phyloP scores from a whole-genome alignment of 768 basidiomycete genomes.

The Terana coerulea region DNA sequence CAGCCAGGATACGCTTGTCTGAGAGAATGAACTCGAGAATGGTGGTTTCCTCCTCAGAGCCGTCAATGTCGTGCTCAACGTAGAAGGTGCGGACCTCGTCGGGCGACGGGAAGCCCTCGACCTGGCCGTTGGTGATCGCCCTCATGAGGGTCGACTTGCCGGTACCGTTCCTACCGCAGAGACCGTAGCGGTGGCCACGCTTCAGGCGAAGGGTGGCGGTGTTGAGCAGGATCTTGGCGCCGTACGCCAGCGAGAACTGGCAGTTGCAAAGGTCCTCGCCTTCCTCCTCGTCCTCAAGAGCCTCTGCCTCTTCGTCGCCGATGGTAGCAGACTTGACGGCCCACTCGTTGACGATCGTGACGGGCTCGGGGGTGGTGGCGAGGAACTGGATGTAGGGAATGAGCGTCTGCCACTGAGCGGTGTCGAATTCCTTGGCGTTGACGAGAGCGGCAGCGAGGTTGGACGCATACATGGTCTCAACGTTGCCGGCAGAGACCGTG shows the following conservation, averaged over 20 bases:
- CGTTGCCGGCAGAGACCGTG: constrained; percentile 51
- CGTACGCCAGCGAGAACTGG: constrained; percentile 97
- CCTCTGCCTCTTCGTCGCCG: constrained; percentile 63
- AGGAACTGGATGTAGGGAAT: constrained; percentile 72
- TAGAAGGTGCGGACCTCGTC: constrained; percentile 98
- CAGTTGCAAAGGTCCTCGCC: constrained; percentile 99
- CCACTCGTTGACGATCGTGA: constrained; percentile 75
- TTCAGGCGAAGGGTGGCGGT: constrained; percentile 95
- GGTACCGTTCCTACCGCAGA: constrained; percentile 98
- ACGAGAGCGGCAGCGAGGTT: constrained; percentile 82
- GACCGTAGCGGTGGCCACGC: constrained; percentile 98
- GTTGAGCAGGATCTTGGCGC: constrained; percentile 98
- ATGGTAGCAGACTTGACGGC: constrained; percentile 86
- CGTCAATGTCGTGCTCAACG: constrained; percentile 99
- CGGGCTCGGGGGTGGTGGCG: constrained; percentile 58
- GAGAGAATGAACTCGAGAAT: constrained; percentile 83
- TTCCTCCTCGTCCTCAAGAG: constrained; percentile 88
- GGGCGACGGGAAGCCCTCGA: constrained; percentile 97
- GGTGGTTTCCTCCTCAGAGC: constrained; percentile 87
- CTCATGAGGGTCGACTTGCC: constrained; percentile 96
- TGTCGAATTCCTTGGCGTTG: constrained; percentile 90
- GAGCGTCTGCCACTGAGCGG: constrained; percentile 81
- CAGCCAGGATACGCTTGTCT: constrained; percentile 78
- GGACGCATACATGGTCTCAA: constrained; percentile 65
- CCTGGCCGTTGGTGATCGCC: constrained; percentile 91